Percentiles rank a stretch among this genome's conserved stretches.
These are phyloP conservation scores for Loxodes magnus DNA, from an alignment of 73 alveolate species.

Conservation along the genomic window DNA sequence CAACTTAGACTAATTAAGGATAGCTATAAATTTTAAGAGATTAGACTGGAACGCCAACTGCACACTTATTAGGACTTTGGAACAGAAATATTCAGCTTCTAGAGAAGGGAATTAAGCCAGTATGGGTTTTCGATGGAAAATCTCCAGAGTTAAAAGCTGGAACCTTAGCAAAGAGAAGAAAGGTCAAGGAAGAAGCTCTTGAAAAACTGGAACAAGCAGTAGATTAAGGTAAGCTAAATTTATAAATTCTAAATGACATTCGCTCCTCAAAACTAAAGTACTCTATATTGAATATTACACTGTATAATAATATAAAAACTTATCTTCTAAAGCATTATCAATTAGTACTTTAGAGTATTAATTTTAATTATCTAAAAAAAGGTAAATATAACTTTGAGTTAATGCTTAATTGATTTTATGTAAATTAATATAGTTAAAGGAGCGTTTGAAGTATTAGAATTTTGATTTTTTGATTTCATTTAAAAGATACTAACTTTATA, in stretches of 20 bases:
- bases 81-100: slow-evolving; percentile 38
- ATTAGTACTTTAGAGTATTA: no score
- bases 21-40: slow-evolving; percentile 27
- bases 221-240: slow-evolving; percentile 75
- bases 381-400: no score
- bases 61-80: slow-evolving; percentile 61
- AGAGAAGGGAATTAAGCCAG: slow-evolving; percentile 62
- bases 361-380: no score
- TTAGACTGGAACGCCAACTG: slow-evolving; percentile 60
- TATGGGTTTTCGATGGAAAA: slow-evolving; percentile 69
- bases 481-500: slow-evolving; percentile 26
- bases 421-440: no score
- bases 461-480: no score
- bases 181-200: slow-evolving; percentile 50
- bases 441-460: no score
- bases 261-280: no score
- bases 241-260: no score
- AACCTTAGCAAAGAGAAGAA: slow-evolving; percentile 29
- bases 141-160: slow-evolving; percentile 45
- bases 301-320: no score
- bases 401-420: no score
- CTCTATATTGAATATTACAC: no score
- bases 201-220: slow-evolving; percentile 54
- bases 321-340: no score
- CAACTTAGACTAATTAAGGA: slow-evolving; percentile 16